Evolutionary conservation across 208 protist species (phyloP).

Genomic region (Leishmania turanica): DNA sequence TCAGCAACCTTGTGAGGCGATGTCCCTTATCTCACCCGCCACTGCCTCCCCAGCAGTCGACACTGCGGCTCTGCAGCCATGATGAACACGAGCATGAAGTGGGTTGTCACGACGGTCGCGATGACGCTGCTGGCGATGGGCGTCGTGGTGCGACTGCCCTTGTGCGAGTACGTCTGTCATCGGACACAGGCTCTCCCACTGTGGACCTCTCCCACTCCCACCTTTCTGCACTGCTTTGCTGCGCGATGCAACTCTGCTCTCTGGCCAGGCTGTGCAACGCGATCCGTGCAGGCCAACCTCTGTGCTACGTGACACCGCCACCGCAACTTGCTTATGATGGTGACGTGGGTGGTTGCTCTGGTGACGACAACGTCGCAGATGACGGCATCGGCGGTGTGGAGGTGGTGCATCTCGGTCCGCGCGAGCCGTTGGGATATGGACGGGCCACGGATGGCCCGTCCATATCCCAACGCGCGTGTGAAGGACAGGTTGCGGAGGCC

Average conservation of each 20-base stretch:
- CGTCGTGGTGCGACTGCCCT: neutral
- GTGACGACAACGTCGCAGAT: neutral
- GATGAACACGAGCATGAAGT: neutral
- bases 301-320: neutral
- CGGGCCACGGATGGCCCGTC: neutral
- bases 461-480: neutral
- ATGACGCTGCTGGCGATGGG: neutral
- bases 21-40: neutral
- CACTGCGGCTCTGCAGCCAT: neutral
- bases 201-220: neutral
- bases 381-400: neutral
- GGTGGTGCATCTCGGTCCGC: neutral
- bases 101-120: neutral
- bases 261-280: conserved; percentile 1
- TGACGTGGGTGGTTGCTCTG: neutral
- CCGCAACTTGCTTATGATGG: neutral
- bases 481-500: neutral
- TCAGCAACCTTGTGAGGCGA: neutral
- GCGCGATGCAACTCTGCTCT: neutral
- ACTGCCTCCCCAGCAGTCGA: neutral
- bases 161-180: neutral
- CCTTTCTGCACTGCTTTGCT: neutral
- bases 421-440: neutral
- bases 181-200: neutral
- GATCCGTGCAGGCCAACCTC: neutral